Evolutionary conservation across 2,329 filamentous ascomycete species (phyloP), one percentile per base, ranked within the genome.

Genomic region (Penicillium psychrosexuale): DNA sequence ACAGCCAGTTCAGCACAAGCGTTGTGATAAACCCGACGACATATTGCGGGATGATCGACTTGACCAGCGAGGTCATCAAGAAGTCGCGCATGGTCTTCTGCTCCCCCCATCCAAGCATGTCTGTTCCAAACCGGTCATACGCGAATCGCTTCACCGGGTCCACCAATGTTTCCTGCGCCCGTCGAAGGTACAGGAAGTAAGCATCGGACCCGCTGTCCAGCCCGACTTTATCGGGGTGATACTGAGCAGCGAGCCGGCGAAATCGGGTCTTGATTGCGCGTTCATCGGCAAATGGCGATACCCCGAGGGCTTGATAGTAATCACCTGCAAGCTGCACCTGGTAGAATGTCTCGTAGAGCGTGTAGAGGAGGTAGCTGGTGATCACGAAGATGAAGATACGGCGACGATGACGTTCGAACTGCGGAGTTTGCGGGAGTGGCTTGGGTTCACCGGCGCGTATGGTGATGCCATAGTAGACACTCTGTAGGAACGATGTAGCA

Each of bases 341-440:
- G 77, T 89, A 85, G 80, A 96, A 90, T 66, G 91, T 88, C 76
- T 97, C 93, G 77, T 92, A 94, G 66, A 97, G 85, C 44, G 91
- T 96, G 80, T 96, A 97, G 61, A 88, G 76, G 36, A 97, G 89
- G 77, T 97, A 99, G 57, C 84, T 77, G 46, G 87, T 79, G 47
- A 97, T 87, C 66, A 97, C 90, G 63, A 87, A 78, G 69, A 93
- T 87, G 71, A 94, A 86, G 70, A 97, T 93, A 65, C 85, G 84
- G 55, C 89, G 88, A 57, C 91, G 87, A 77, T 97, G 90, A 54
- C 82, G 80, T 60, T 82, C 79, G 71, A 84, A 90, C 61, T 85
- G 85, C 2, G 85, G 80, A 80, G 72, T 89, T 84, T 34, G 88
- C 84, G 62, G 76, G 55, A 76, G 83, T 1, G 88, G 93, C 56